A percentile compares a stretch with the other conserved stretches of the same genome.
These are phyloP conservation scores for Heliosperma pusillum DNA, from an alignment of 148 eudicot species.

Conservation along the genomic window DNA sequence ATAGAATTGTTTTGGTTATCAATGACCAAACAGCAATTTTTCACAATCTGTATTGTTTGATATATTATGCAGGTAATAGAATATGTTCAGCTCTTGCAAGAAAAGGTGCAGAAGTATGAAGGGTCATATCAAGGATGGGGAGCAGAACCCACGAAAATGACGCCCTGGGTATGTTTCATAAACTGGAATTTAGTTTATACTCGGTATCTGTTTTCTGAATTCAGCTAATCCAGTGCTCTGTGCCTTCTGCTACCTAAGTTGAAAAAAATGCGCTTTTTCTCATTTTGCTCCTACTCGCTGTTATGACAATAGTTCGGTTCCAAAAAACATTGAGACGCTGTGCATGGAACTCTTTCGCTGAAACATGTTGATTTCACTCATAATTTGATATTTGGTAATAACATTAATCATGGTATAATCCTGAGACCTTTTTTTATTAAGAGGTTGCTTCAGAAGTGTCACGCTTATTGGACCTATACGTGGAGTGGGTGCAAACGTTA, in stretches of 20 bases:
- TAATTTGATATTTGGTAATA: neutral
- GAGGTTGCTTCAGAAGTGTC: too few relatives aligned
- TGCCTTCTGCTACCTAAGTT: neutral
- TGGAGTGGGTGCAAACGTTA: too few relatives aligned
- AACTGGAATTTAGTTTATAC: neutral
- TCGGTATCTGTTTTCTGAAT: neutral
- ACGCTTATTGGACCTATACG: too few relatives aligned
- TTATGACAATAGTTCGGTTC: neutral
- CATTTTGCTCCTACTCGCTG: neutral
- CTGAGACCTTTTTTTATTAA: neutral
- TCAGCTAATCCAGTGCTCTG: too few relatives aligned
- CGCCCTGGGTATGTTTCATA: slow-evolving; percentile 74
- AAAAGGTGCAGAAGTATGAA: slow-evolving; percentile 81
- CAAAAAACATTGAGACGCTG: neutral
- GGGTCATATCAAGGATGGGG: slow-evolving; percentile 77
- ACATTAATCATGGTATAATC: neutral
- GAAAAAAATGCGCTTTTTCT: neutral
- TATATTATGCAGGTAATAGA: slow-evolving; percentile 63
- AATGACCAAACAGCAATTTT: neutral
- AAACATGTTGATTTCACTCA: neutral
- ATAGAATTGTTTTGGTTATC: neutral
- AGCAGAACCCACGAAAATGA: slow-evolving; percentile 76
- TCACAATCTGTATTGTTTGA: slow-evolving; percentile 3
- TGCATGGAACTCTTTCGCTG: neutral
- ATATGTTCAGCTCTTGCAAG: slow-evolving; percentile 78